These are phyloP conservation scores for Magnaporthiopsis rhizophila DNA, from an alignment of 2,329 filamentous ascomycete genomes.

Conservation along the genomic window DNA sequence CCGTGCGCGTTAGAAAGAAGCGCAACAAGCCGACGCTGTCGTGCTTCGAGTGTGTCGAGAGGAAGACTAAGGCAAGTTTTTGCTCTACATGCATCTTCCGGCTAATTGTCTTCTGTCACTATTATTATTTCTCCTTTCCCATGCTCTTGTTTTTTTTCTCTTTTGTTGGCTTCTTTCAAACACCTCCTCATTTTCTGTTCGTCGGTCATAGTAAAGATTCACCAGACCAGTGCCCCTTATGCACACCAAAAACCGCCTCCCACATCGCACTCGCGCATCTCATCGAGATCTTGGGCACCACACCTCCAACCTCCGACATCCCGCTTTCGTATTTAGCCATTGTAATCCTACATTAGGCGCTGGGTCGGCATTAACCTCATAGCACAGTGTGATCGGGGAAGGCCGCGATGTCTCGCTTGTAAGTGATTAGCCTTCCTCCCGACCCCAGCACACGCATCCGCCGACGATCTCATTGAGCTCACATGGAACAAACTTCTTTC, in stretches of 20 bases:
- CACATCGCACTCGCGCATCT: too few relatives aligned
- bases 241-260: too few relatives aligned
- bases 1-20: conserved; percentile 66
- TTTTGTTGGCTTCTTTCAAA: neutral
- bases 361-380: conserved; percentile 1
- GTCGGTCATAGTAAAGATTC: too few relatives aligned
- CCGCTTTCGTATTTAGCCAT: neutral
- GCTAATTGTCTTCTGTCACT: conserved; percentile 7
- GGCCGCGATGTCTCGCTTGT: conserved; percentile 62
- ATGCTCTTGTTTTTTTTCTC: neutral
- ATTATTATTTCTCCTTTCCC: neutral
- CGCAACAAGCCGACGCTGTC: conserved; percentile 77
- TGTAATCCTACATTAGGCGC: neutral
- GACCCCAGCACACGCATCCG: neutral
- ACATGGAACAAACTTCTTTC: neutral
- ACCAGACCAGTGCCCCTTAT: too few relatives aligned
- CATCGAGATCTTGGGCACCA: too few relatives aligned
- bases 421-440: conserved; percentile 22
- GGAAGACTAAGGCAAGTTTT: conserved; percentile 65
- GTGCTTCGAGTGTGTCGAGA: conserved; percentile 71
- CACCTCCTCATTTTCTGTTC: too few relatives aligned
- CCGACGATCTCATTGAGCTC: too few relatives aligned
- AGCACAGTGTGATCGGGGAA: conserved; percentile 61
- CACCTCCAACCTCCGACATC: too few relatives aligned
- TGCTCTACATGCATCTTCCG: neutral